Evolutionary conservation across 805 yeast species (phyloP).

Genomic region (Starmerella ratchasimensis): DNA sequence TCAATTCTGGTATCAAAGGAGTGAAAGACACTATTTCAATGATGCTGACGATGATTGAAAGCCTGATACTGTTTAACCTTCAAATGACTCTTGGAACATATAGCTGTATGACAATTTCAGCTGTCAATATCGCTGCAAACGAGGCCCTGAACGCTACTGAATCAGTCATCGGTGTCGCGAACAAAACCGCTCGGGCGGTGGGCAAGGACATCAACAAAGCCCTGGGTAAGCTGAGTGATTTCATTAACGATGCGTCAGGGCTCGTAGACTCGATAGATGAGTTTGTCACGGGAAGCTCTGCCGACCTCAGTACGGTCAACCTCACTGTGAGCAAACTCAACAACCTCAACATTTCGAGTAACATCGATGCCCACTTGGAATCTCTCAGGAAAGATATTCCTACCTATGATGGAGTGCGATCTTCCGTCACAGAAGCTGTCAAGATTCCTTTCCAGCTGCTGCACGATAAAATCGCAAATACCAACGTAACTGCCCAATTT

Average conservation of each 20-base stretch:
- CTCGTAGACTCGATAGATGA: constrained; percentile 40
- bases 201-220: constrained; percentile 55
- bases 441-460: constrained; percentile 46
- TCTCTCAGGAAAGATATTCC: constrained; percentile 43
- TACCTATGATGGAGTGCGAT: constrained; percentile 48
- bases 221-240: constrained; percentile 41
- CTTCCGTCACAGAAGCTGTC: constrained; percentile 42
- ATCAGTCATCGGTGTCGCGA: constrained; percentile 43
- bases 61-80: constrained; percentile 46
- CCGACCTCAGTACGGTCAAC: constrained; percentile 38
- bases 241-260: constrained; percentile 42
- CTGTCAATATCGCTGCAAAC: constrained; percentile 57
- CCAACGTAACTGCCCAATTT: constrained; percentile 6
- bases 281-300: constrained; percentile 39
- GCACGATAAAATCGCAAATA: constrained; percentile 27
- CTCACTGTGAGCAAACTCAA: constrained; percentile 43
- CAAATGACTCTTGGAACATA: constrained; percentile 76
- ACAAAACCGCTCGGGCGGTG: constrained; percentile 41
- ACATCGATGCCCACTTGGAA: constrained; percentile 44
- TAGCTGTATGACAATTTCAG: constrained; percentile 64
- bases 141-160: constrained; percentile 65
- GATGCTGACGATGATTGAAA: constrained; percentile 43
- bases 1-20: constrained; percentile 38
- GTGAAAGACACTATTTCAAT: constrained; percentile 34
- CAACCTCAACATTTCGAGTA: constrained; percentile 48